Evolutionary conservation across 495 filamentous ascomycete species (phyloP), one percentile per base, ranked within the genome.

Genomic region (Chaetomidium leptoderma): DNA sequence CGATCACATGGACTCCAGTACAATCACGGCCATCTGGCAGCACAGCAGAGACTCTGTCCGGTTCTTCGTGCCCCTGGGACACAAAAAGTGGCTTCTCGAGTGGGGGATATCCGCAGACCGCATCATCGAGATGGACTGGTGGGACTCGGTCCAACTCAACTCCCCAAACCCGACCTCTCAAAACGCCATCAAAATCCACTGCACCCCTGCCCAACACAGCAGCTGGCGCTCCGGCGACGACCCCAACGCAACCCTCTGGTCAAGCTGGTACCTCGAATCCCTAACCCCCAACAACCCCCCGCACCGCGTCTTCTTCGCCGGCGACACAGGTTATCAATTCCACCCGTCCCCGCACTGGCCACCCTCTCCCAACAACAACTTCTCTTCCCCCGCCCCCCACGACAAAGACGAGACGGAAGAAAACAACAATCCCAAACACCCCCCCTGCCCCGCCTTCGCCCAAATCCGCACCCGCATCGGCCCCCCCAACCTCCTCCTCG

Each of bases 71-170:
- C 72, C 63, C 0, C 55, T 81, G 33, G 71, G 73, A 10, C 73
- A 78, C 45, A 66, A 67, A 21, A 13, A 42, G 4, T 70, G 66
- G 62, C 70, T 81, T 11, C 54, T 67, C 2, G 63, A 70, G 14
- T 66, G 75, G 19, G 77, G 75, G 0, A 72, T 81, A 9, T 57
- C 61, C 7, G 48, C 58, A 29, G 66, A 74, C 2, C 65, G 75
- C n/a, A 66, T 81, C 21, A 66, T 63, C 7, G 75, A 82, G 58
- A 55, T 78, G 53, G 79, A 82, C 58, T 82, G 79, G 79, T 81
- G 78, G 79, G 74, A 82, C 24, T 65, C 67, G 2, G 72, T 74
- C 6, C 50, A 63, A 14, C 45, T 74, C 7, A 54, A 53, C 14
- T 35, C 55, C 17, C 60, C 64, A 5, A 26, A 13, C 26, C 3